A percentile compares a stretch with the other conserved stretches of the same genome.
Evolutionary conservation across 768 basidiomycete genomes (phyloP).

Genomic region (Mycena vitilis): DNA sequence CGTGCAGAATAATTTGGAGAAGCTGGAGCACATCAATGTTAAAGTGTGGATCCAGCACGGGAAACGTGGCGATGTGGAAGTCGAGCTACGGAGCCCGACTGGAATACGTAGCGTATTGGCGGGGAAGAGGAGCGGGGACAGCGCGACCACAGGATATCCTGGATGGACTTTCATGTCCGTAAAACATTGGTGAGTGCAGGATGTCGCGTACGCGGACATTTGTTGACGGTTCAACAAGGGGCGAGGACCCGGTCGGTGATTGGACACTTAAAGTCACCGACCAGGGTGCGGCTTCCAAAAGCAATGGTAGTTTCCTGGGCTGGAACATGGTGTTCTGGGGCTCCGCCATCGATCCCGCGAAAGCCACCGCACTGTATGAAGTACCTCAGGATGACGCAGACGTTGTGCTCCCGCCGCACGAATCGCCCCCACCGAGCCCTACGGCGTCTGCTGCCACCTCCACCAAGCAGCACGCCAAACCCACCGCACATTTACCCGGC

Average conservation of each 20-base stretch:
- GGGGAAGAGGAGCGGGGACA: slow-evolving; percentile 74
- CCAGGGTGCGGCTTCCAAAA: slow-evolving; percentile 62
- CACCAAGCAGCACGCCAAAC: slow-evolving; percentile 80
- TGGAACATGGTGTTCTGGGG: slow-evolving; percentile 98
- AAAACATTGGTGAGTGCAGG: slow-evolving; percentile 88
- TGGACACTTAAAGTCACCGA: slow-evolving; percentile 94
- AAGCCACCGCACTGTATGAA: slow-evolving; percentile 67
- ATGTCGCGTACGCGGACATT: background rate
- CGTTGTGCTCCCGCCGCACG: slow-evolving; percentile 60
- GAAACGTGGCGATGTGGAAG: slow-evolving; percentile 91
- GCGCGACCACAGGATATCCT: slow-evolving; percentile 75
- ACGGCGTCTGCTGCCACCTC: slow-evolving; percentile 52
- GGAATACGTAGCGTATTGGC: slow-evolving; percentile 90
- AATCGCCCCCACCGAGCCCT: slow-evolving; percentile 46
- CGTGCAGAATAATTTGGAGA: slow-evolving; percentile 81
- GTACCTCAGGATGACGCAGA: slow-evolving; percentile 64
- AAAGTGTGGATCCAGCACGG: slow-evolving; percentile 94
- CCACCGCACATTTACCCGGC: slow-evolving; percentile 88
- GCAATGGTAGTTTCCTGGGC: slow-evolving; percentile 80
- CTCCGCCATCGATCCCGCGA: slow-evolving; percentile 77
- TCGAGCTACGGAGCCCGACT: slow-evolving; percentile 86
- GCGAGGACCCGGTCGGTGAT: slow-evolving; percentile 88
- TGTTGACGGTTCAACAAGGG: slow-evolving; percentile 66
- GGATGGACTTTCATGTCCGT: slow-evolving; percentile 99
- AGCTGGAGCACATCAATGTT: slow-evolving; percentile 91